Conservation (phyloP, 495 filamentous ascomycete genomes). For the Jackrogersella multiformis region DNA sequence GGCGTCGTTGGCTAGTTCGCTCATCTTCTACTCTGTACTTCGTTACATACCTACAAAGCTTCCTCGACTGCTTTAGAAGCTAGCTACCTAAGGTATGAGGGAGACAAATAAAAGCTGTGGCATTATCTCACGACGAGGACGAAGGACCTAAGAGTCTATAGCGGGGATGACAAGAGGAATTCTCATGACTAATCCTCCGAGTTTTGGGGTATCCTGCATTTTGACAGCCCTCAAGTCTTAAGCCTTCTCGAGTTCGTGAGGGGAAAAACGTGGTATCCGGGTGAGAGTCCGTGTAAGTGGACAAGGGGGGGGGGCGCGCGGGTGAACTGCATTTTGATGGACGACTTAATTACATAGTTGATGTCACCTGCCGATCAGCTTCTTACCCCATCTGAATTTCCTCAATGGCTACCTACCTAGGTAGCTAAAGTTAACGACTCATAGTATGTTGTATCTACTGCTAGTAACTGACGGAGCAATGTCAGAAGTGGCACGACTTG, state of each 20-base stretch:
- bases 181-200: slow-evolving; percentile 37
- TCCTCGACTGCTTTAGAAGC: background rate
- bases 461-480: background rate
- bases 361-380: slow-evolving; percentile 34
- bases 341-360: slow-evolving; percentile 27
- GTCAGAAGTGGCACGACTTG: slow-evolving; percentile 1
- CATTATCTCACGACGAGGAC: slow-evolving; percentile 9
- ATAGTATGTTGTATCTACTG: slow-evolving; percentile 8
- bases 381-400: slow-evolving; percentile 15
- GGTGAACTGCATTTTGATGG: slow-evolving; percentile 24
- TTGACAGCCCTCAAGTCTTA: slow-evolving; percentile 25
- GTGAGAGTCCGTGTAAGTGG: slow-evolving; percentile 34
- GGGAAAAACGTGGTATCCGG: slow-evolving; percentile 43
- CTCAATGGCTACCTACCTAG: slow-evolving; percentile 5
- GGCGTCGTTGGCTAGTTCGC: background rate
- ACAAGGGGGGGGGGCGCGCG: slow-evolving; percentile 1
- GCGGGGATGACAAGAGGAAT: slow-evolving; percentile 19
- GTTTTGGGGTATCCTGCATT: slow-evolving; percentile 40
- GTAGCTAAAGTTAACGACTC: slow-evolving; percentile 25
- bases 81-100: no score
- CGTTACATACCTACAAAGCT: no score
- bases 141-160: background rate
- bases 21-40: no score
- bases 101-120: background rate
- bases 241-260: slow-evolving; percentile 30